A percentile compares a stretch with the other conserved stretches of the same genome.
These are phyloP conservation scores for Podospora tetraspora DNA, from an alignment of 495 filamentous ascomycete genomes.

Conservation along the genomic window DNA sequence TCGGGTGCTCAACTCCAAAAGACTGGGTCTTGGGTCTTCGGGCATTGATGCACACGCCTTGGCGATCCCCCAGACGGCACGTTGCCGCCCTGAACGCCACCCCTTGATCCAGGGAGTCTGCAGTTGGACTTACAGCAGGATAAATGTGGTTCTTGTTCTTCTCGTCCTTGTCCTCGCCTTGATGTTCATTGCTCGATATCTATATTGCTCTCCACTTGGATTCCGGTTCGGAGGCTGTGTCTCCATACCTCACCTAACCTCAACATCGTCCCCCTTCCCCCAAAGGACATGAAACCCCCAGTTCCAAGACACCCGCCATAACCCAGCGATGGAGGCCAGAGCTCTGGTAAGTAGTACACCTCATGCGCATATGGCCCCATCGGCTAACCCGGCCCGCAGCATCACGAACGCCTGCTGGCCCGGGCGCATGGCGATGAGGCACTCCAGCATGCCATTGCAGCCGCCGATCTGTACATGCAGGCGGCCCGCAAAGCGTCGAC, in stretches of 20 bases:
- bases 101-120: background rate
- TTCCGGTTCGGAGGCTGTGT: background rate
- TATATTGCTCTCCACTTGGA: background rate
- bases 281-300: constrained; percentile 10
- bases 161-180: background rate
- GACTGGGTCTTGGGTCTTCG: background rate
- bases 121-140: background rate
- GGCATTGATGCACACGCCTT: background rate
- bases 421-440: constrained; percentile 57
- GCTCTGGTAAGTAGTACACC: constrained; percentile 33
- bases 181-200: background rate
- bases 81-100: background rate
- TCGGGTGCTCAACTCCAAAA: background rate
- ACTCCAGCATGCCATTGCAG: constrained; percentile 64
- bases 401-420: constrained; percentile 54
- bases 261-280: background rate
- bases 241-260: background rate
- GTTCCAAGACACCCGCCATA: background rate
- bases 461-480: constrained; percentile 73
- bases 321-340: constrained; percentile 28
- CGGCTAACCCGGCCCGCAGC: constrained; percentile 41
- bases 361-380: constrained; percentile 19
- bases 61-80: background rate
- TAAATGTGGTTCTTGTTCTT: background rate
- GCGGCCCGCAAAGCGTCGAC: constrained; percentile 52